Base-by-base conservation (phyloP, 805 yeast species). In the Ogataea nitratoaversa region DNA sequence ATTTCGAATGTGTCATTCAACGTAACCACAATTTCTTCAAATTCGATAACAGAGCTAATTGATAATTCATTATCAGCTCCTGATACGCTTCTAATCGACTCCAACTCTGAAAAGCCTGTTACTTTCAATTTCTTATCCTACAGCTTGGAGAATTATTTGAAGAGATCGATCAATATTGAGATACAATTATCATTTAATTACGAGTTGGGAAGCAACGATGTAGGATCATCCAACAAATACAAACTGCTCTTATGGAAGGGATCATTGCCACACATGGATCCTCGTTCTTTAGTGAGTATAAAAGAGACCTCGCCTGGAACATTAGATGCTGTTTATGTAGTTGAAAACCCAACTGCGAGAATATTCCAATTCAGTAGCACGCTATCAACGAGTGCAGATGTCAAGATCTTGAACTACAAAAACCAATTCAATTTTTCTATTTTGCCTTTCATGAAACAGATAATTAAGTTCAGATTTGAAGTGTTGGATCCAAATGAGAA, bases 281-380 rank as follows among this genome's bases (percentile, higher is more conserved):
- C 93, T 4, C 59, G 93, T 37, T 78, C 81, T 2, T 57, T 84
- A 24, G 66, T 82, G 3, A 62, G 58, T n/a, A 12, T 56, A 43
- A 32, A 31, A 2, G 22, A 36, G 30, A 48, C 44, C 2, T 43
- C 53, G 33, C 49, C 50, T 24, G 44, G 46, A 11, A 16, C 46
- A 2, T 48, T 67, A 13, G 59, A 54, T 32, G 56, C 78, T 32
- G 65, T 54, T 12, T 85, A 76, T 54, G 67, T 70, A 37, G 53
- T 86, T 36, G 95, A 86, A 54, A 86, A 86, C 53, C 89, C 95
- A 12, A 82, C 95, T 0, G 70, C 83, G 2, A 67, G 82, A 32
- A 72, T 82, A 2, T 78, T 87, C 47, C 77, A 78, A 9, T 87
- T 84, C 45, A 52, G 60, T 19, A 52, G 59, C 1, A 40, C 62